These are phyloP conservation scores for Moricandia arvensis DNA, from an alignment of 345 rosid species.

Conservation along the genomic window DNA sequence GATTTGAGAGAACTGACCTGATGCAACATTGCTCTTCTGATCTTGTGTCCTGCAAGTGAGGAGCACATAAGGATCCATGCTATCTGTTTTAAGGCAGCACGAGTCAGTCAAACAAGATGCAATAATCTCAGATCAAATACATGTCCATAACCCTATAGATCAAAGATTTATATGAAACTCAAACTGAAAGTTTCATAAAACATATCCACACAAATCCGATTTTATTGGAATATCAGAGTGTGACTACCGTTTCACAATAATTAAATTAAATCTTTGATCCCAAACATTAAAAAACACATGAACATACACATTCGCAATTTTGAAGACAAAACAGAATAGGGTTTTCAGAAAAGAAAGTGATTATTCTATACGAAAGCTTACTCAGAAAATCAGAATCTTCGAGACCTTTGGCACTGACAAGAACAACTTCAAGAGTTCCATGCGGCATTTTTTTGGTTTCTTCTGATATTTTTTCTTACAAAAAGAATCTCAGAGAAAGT, in stretches of 20 bases:
- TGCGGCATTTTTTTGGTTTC: constrained; percentile 41
- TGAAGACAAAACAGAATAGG: too few relatives aligned
- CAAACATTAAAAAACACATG: constrained; percentile 10
- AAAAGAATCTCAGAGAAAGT: neutral
- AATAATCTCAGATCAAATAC: too few relatives aligned
- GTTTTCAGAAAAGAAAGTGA: neutral
- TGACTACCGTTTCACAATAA: neutral
- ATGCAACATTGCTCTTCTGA: constrained; percentile 64
- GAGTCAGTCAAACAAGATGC: constrained; percentile 15
- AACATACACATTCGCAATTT: too few relatives aligned
- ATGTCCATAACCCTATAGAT: too few relatives aligned
- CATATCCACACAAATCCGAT: neutral
- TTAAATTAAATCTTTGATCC: constrained; percentile 10
- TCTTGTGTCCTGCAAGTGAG: constrained; percentile 72
- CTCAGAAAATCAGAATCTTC: constrained; percentile 54
- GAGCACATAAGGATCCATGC: constrained; percentile 69
- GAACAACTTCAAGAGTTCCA: constrained; percentile 67
- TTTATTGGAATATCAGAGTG: neutral
- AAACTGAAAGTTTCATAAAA: neutral
- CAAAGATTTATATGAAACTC: too few relatives aligned
- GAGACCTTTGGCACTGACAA: constrained; percentile 63
- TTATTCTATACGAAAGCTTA: constrained; percentile 28
- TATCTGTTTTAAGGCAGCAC: constrained; percentile 38
- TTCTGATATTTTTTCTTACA: neutral
- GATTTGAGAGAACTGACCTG: constrained; percentile 44